Evolutionary conservation across 106 monocot genomes (phyloP).

Genomic region (Gastrodia elata): DNA sequence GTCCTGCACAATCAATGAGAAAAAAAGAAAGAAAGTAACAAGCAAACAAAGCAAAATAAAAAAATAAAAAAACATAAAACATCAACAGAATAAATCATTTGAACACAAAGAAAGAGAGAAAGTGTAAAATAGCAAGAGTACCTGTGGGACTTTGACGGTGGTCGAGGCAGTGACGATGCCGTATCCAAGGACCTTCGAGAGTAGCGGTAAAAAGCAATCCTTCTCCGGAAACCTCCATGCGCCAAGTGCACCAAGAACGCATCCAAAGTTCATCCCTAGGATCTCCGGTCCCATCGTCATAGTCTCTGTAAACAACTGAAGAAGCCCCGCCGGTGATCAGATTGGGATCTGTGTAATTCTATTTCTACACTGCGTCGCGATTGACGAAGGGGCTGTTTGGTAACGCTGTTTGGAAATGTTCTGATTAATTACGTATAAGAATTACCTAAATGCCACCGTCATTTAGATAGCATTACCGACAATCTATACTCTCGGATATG

Average conservation of each 20-base stretch:
- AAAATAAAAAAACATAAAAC: neutral
- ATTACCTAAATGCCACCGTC: no score
- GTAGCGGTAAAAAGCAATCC: constrained; percentile 72
- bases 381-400: no score
- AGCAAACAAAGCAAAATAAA: neutral
- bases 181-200: constrained; percentile 88
- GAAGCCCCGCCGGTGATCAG: no score
- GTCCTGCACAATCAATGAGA: no score
- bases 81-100: neutral
- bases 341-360: no score
- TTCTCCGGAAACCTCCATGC: constrained; percentile 54
- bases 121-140: neutral
- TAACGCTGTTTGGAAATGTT: no score
- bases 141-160: constrained; percentile 96
- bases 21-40: no score
- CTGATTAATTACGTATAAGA: no score
- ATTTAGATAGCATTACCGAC: no score
- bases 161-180: constrained; percentile 89
- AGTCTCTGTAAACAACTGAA: no score
- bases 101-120: neutral
- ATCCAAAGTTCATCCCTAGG: constrained; percentile 81
- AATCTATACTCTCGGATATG: no score
- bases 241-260: constrained; percentile 47
- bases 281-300: constrained; percentile 55
- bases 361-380: no score